Evolutionary conservation across 2,329 filamentous ascomycete genomes (phyloP).

Genomic region (Fusarium fujikuroi): DNA sequence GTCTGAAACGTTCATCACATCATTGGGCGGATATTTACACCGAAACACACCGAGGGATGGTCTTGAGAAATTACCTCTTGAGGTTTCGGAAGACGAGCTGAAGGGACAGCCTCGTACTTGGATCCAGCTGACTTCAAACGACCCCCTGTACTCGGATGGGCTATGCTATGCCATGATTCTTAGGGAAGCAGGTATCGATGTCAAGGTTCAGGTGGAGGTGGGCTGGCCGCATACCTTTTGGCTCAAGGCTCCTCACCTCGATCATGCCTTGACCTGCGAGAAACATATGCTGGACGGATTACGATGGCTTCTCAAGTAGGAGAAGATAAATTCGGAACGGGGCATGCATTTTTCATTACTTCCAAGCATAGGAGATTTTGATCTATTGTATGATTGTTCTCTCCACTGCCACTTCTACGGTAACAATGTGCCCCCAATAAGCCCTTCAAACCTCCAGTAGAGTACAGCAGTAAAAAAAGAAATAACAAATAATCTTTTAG

Average conservation of each 20-base stretch:
- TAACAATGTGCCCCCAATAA: neutral
- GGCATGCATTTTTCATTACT: neutral
- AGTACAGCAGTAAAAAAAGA: neutral
- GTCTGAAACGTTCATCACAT: constrained; percentile 52
- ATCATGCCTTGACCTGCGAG: constrained; percentile 55
- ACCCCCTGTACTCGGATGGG: constrained; percentile 63
- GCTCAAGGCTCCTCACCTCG: constrained; percentile 57
- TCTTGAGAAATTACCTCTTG: constrained; percentile 55
- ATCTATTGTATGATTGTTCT: neutral
- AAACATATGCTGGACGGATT: constrained; percentile 55
- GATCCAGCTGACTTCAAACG: constrained; percentile 62
- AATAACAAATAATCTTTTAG: neutral
- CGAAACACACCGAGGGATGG: constrained; percentile 53
- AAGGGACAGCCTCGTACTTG: constrained; percentile 54
- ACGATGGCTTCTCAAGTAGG: constrained; percentile 51
- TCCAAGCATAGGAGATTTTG: neutral
- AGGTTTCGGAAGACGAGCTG: constrained; percentile 47
- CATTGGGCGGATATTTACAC: constrained; percentile 47
- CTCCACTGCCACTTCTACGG: neutral
- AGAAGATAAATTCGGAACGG: neutral
- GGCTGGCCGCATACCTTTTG: constrained; percentile 66
- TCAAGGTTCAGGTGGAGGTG: constrained; percentile 54
- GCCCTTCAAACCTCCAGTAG: no score
- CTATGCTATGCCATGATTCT: constrained; percentile 60
- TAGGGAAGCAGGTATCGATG: constrained; percentile 52